Percentiles rank a stretch among this genome's conserved stretches.
Evolutionary conservation across 2,329 filamentous ascomycete species (phyloP).

Genomic region (Fusarium mexicanum): DNA sequence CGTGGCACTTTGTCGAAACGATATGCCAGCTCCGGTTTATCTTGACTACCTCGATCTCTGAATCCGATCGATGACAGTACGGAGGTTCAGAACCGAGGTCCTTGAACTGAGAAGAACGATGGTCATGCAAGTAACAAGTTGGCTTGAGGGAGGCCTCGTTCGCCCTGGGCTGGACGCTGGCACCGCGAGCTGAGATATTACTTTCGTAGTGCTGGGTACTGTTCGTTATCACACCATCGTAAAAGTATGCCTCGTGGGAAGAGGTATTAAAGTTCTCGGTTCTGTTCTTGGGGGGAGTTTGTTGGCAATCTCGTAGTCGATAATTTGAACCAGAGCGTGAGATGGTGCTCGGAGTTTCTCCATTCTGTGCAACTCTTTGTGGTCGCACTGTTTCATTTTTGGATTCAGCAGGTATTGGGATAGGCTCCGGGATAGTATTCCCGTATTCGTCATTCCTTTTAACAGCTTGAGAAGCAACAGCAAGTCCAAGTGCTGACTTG

Average conservation of each 20-base stretch:
- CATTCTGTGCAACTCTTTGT: background rate
- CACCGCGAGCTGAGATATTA: too few species aligned
- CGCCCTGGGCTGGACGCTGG: too few species aligned
- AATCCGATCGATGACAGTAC: background rate
- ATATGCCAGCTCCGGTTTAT: background rate
- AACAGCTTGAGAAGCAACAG: background rate
- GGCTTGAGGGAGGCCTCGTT: background rate
- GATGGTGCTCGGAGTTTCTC: background rate
- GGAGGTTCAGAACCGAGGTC: background rate
- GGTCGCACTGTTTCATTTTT: background rate
- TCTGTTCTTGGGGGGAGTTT: background rate
- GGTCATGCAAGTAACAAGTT: background rate
- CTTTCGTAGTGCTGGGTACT: background rate
- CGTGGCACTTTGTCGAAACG: constrained; percentile 5
- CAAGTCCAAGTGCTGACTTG: background rate
- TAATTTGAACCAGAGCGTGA: background rate
- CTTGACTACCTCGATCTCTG: background rate
- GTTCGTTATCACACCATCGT: background rate
- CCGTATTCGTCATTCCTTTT: background rate
- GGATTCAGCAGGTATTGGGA: background rate
- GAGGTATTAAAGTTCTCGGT: background rate
- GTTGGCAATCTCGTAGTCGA: background rate
- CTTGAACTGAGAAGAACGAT: background rate
- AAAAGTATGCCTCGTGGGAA: background rate
- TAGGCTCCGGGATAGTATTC: background rate